Percentiles rank a stretch among this genome's conserved stretches.
Conservation (phyloP, 495 filamentous ascomycete genomes). For the Aspergillus asperescens region DNA sequence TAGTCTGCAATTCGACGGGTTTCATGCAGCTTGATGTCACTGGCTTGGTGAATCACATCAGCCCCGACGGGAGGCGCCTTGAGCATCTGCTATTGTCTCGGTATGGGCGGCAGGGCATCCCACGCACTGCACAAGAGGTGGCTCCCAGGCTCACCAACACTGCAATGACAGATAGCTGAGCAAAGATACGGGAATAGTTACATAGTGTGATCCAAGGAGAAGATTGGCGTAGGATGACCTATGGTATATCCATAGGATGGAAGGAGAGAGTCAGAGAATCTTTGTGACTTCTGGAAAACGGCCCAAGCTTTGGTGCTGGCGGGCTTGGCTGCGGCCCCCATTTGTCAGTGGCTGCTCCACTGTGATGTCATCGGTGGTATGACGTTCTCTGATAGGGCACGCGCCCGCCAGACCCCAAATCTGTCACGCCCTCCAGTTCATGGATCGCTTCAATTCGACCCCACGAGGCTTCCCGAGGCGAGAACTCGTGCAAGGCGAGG, state of each 20-base stretch:
- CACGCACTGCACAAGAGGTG: not conserved
- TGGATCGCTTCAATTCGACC: constrained; percentile 14
- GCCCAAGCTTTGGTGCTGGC: constrained; percentile 19
- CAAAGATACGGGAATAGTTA: too few species aligned
- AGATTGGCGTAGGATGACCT: too few species aligned
- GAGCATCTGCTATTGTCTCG: not conserved
- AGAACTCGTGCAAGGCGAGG: not conserved
- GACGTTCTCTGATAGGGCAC: constrained; percentile 12
- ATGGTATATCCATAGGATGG: too few species aligned
- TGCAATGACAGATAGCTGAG: too few species aligned
- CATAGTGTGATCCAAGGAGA: too few species aligned
- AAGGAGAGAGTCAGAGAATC: too few species aligned
- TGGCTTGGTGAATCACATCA: constrained; percentile 9
- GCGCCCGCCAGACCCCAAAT: constrained; percentile 4
- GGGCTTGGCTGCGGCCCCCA: constrained; percentile 17
- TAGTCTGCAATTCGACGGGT: not conserved
- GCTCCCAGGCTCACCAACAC: not conserved
- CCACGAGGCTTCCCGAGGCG: constrained; percentile 5
- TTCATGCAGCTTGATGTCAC: constrained; percentile 23
- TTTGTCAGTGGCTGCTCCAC: constrained; percentile 20
- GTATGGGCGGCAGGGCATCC: constrained; percentile 1
- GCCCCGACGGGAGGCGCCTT: not conserved
- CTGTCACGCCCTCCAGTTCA: constrained; percentile 19
- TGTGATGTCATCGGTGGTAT: constrained; percentile 15
- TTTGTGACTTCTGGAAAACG: constrained; percentile 17